Evolutionary conservation across 768 basidiomycete species (phyloP).

Genomic region (Kwoniella mangroviensis): DNA sequence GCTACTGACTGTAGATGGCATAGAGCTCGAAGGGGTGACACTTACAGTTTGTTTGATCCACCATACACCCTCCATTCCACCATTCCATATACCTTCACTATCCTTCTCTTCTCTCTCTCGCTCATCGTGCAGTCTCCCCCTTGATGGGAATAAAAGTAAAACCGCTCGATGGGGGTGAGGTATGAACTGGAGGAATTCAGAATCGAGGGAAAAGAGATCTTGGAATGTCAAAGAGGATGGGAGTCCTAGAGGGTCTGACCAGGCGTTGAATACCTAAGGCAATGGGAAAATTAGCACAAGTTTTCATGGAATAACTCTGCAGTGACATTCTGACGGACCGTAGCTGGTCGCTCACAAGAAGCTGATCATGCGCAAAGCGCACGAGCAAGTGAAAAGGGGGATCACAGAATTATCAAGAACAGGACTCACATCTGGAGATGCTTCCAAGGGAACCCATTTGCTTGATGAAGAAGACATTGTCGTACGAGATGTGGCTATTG

Average conservation of each 20-base stretch:
- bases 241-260: constrained; percentile 52
- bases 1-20: background rate
- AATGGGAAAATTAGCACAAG: too few relatives aligned
- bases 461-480: constrained; percentile 31
- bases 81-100: constrained; percentile 64
- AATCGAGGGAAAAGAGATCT: constrained; percentile 56
- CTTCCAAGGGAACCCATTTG: constrained; percentile 57
- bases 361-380: too few relatives aligned
- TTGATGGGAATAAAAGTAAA: constrained; percentile 79
- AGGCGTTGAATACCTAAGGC: constrained; percentile 56
- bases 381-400: too few relatives aligned
- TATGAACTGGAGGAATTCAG: constrained; percentile 72
- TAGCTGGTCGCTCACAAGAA: too few relatives aligned
- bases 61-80: constrained; percentile 68
- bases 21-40: background rate
- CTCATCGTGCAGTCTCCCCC: constrained; percentile 63
- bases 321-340: too few relatives aligned
- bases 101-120: constrained; percentile 68
- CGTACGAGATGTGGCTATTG: background rate
- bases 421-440: constrained; percentile 50
- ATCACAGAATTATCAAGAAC: too few relatives aligned
- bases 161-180: constrained; percentile 79
- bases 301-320: too few relatives aligned
- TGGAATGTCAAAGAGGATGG: constrained; percentile 51
- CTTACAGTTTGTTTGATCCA: constrained; percentile 90